These are phyloP conservation scores for Trichoderma sp. DNA, from an alignment of 2,329 filamentous ascomycete species.

Conservation along the genomic window DNA sequence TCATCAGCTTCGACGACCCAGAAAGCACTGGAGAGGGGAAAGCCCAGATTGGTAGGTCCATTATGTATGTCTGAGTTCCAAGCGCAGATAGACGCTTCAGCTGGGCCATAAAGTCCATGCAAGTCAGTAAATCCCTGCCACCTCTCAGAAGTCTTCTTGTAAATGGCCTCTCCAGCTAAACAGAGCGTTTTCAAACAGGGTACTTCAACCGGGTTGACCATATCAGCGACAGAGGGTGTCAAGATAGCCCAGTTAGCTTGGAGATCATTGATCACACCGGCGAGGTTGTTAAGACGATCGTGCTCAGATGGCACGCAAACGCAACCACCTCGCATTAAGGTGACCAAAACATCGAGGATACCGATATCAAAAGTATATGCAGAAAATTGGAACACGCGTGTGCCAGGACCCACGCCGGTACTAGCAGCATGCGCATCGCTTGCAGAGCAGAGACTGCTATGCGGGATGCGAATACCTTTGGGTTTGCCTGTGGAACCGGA, in stretches of 20 bases:
- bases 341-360: constrained; percentile 1
- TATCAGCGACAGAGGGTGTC: constrained; percentile 30
- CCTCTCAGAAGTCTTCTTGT: constrained; percentile 1
- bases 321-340: constrained; percentile 29
- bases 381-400: constrained; percentile 11
- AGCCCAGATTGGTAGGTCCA: constrained; percentile 1
- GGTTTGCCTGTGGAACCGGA: constrained; percentile 33
- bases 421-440: not conserved
- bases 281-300: constrained; percentile 29
- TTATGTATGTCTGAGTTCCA: constrained; percentile 5
- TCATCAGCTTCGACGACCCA: constrained; percentile 14
- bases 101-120: constrained; percentile 30
- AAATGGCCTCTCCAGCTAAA: constrained; percentile 8
- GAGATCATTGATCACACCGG: constrained; percentile 13
- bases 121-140: constrained; percentile 19
- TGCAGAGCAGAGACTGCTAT: constrained; percentile 1
- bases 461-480: constrained; percentile 31
- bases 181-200: not conserved
- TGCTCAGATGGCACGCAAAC: constrained; percentile 32
- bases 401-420: not conserved
- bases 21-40: constrained; percentile 17
- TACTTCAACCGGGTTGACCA: constrained; percentile 3
- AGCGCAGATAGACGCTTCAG: constrained; percentile 24
- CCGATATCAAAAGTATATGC: constrained; percentile 24
- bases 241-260: constrained; percentile 25